These are phyloP conservation scores for Phialemoniopsis sp. DNA, from an alignment of 2,329 filamentous ascomycete genomes.

Conservation along the genomic window DNA sequence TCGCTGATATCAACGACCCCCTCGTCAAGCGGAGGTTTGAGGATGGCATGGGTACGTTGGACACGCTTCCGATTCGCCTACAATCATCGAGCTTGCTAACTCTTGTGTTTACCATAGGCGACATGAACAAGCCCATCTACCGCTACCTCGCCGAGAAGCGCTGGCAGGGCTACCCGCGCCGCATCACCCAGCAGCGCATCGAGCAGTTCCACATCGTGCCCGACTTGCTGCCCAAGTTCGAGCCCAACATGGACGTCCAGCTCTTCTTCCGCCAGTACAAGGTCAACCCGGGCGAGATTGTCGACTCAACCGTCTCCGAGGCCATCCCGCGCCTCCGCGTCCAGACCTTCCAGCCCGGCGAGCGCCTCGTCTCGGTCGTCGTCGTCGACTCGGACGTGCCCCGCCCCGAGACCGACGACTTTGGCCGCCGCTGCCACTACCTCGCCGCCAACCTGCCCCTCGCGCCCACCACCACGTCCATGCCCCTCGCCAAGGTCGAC, in stretches of 20 bases:
- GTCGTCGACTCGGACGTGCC: slow-evolving; percentile 92
- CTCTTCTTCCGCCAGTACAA: slow-evolving; percentile 72
- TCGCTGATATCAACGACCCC: slow-evolving; percentile 93
- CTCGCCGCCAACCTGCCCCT: slow-evolving; percentile 65
- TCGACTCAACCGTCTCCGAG: slow-evolving; percentile 72
- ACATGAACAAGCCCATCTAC: slow-evolving; percentile 97
- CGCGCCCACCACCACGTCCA: slow-evolving; percentile 46
- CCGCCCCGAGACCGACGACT: slow-evolving; percentile 68
- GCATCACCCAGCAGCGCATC: slow-evolving; percentile 80
- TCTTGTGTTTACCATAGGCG: slow-evolving; percentile 51
- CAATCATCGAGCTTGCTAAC: not conserved
- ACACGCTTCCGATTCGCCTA: too few relatives aligned
- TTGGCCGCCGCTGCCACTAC: slow-evolving; percentile 81
- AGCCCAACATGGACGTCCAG: slow-evolving; percentile 74
- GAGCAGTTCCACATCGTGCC: slow-evolving; percentile 82
- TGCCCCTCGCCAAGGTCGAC: slow-evolving; percentile 62
- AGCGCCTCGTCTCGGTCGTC: slow-evolving; percentile 77
- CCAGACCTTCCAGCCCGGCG: slow-evolving; percentile 78
- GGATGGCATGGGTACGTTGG: slow-evolving; percentile 68
- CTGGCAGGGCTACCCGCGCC: slow-evolving; percentile 80
- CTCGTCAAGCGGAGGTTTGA: slow-evolving; percentile 91
- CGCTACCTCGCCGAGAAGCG: slow-evolving; percentile 81
- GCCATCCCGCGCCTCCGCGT: slow-evolving; percentile 71
- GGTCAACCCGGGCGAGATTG: slow-evolving; percentile 71
- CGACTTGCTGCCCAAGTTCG: slow-evolving; percentile 77